These are phyloP conservation scores for Penicillium sp. DNA, from an alignment of 2,329 filamentous ascomycete species.

Conservation along the genomic window DNA sequence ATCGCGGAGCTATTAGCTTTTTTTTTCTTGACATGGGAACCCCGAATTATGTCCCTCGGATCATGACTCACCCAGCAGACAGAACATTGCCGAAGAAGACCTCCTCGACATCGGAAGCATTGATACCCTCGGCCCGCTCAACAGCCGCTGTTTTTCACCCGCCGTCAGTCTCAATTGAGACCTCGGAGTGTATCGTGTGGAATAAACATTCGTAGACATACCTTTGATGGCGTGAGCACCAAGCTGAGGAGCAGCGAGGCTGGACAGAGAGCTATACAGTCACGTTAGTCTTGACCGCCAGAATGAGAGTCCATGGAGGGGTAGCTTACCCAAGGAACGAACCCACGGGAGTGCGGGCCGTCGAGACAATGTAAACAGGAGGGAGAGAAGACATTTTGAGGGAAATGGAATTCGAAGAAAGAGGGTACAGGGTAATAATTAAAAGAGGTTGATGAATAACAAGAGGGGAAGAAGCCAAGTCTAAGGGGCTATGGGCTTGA, in stretches of 20 bases:
- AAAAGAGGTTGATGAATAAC: neutral
- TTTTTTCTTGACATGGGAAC: neutral
- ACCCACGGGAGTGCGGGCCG: conserved; percentile 82
- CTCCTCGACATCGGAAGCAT: conserved; percentile 85
- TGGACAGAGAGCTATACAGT: conserved; percentile 68
- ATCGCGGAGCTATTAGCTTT: conserved; percentile 7
- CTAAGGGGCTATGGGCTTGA: conserved; percentile 3
- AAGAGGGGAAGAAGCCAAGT: conserved; percentile 1
- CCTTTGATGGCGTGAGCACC: conserved; percentile 90
- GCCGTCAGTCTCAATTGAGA: conserved; percentile 10
- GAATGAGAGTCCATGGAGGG: conserved; percentile 3
- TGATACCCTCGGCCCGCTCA: conserved; percentile 77
- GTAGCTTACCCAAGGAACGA: conserved; percentile 79
- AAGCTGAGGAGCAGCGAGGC: conserved; percentile 77
- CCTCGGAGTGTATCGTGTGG: neutral
- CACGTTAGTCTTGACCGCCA: conserved; percentile 9
- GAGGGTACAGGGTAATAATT: neutral
- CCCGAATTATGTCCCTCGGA: neutral
- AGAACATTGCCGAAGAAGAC: conserved; percentile 98
- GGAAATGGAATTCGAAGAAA: neutral
- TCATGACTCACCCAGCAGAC: conserved; percentile 70
- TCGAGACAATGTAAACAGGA: conserved; percentile 92
- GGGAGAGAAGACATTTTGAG: conserved; percentile 69
- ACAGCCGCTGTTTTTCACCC: conserved; percentile 55
- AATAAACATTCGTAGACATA: conserved; percentile 36